These are phyloP conservation scores for Leucogyrophana mollusca DNA, from an alignment of 768 basidiomycete genomes.

Conservation along the genomic window DNA sequence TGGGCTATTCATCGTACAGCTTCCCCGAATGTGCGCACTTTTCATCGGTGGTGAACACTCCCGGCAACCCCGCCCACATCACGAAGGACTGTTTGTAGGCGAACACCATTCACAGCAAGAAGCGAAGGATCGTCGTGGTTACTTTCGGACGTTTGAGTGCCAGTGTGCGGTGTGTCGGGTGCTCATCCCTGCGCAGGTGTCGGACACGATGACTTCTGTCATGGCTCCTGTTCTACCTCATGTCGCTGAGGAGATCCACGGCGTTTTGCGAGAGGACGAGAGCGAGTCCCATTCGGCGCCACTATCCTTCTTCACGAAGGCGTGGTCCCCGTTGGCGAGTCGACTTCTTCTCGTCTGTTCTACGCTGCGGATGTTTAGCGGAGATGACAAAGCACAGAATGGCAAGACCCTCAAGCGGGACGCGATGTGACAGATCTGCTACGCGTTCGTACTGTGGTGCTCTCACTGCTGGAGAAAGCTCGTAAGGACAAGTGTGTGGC, in stretches of 20 bases:
- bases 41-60: slow-evolving; percentile 62
- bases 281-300: slow-evolving; percentile 24
- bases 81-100: slow-evolving; percentile 91
- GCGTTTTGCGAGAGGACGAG: slow-evolving; percentile 25
- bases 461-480: slow-evolving; percentile 74
- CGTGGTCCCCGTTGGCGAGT: slow-evolving; percentile 72
- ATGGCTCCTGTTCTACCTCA: slow-evolving; percentile 89
- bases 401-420: slow-evolving; percentile 59
- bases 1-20: slow-evolving; percentile 70
- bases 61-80: slow-evolving; percentile 80
- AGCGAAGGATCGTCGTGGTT: slow-evolving; percentile 65
- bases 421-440: slow-evolving; percentile 66
- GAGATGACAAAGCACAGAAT: slow-evolving; percentile 49
- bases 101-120: slow-evolving; percentile 43
- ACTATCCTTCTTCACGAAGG: slow-evolving; percentile 64
- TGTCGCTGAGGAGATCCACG: slow-evolving; percentile 84
- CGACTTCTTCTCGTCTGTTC: too few species aligned
- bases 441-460: slow-evolving; percentile 55
- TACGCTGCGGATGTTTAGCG: too few species aligned
- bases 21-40: slow-evolving; percentile 72
- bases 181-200: too few species aligned
- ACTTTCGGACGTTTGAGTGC: slow-evolving; percentile 65
- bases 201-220: slow-evolving; percentile 65
- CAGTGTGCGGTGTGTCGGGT: too few species aligned
- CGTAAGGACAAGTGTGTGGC: slow-evolving; percentile 64